Percentiles rank a stretch among this genome's conserved stretches.
Evolutionary conservation across 1,284 basidiomycete species (phyloP).

Genomic region (Lignosus rhinocerotis): DNA sequence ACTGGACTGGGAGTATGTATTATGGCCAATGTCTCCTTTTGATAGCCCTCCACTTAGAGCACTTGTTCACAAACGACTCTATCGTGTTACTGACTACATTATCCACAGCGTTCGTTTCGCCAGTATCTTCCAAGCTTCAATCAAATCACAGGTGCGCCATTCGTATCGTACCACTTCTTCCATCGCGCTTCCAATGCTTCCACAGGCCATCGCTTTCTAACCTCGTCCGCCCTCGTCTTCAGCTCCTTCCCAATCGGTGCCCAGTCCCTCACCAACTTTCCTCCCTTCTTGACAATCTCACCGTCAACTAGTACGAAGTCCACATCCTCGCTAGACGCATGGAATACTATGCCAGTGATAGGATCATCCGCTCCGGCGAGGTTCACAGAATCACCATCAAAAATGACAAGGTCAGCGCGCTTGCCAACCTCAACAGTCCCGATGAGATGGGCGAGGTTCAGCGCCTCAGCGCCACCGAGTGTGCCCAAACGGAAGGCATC

Average conservation of each 20-base stretch:
- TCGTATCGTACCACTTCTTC: slow-evolving; percentile 23
- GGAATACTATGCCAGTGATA: slow-evolving; percentile 33
- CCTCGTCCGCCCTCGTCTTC: slow-evolving; percentile 49
- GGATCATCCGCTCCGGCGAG: slow-evolving; percentile 33
- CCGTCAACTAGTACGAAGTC: slow-evolving; percentile 36
- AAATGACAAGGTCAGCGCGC: slow-evolving; percentile 35
- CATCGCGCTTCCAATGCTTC: slow-evolving; percentile 29
- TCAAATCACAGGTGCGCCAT: slow-evolving; percentile 1
- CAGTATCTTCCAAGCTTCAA: not conserved
- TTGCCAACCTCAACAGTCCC: slow-evolving; percentile 38
- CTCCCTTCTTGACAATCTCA: slow-evolving; percentile 33
- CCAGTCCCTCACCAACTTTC: slow-evolving; percentile 31
- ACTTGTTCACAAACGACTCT: no score
- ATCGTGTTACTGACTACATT: no score
- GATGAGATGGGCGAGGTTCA: slow-evolving; percentile 30
- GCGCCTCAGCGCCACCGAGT: slow-evolving; percentile 35
- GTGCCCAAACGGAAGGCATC: slow-evolving; percentile 37
- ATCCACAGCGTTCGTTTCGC: not conserved
- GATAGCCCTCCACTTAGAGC: no score
- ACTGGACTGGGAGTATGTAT: no score
- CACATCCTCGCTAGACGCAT: slow-evolving; percentile 35
- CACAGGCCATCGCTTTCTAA: slow-evolving; percentile 45
- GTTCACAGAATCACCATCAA: slow-evolving; percentile 34
- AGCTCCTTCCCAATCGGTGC: slow-evolving; percentile 39
- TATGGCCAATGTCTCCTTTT: no score